A percentile compares a stretch with the other conserved stretches of the same genome.
Conservation (phyloP, 176 grass and related monocot species). For the Raddia guianensis region DNA sequence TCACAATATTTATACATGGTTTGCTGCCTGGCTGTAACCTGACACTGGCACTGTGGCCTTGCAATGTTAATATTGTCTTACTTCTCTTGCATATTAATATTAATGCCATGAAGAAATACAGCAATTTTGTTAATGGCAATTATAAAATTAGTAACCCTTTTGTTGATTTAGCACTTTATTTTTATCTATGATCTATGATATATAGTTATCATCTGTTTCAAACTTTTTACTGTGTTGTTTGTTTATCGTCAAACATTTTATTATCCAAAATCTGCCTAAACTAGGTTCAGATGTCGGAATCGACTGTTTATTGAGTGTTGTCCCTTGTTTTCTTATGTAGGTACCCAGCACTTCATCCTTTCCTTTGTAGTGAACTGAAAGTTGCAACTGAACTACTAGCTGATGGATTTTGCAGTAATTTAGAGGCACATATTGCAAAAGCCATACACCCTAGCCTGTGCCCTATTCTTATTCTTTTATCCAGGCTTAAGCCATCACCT, state of each 20-base stretch:
- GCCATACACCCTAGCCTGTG: conserved; percentile 93
- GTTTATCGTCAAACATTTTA: conserved; percentile 31
- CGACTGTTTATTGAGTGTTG: conserved; percentile 20
- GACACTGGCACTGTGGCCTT: background rate
- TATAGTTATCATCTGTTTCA: background rate
- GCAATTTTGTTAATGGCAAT: background rate
- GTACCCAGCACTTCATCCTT: conserved; percentile 92
- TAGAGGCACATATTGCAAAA: conserved; percentile 76
- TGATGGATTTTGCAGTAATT: conserved; percentile 50
- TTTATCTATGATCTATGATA: conserved; percentile 28
- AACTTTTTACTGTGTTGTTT: conserved; percentile 15
- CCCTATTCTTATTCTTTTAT: conserved; percentile 95
- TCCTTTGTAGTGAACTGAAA: conserved; percentile 73
- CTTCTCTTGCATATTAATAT: conserved; percentile 31
- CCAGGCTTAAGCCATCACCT: conserved; percentile 83
- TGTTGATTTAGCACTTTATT: conserved; percentile 14
- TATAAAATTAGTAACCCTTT: conserved; percentile 26
- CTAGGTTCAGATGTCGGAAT: background rate
- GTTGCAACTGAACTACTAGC: conserved; percentile 70
- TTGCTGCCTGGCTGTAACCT: background rate
- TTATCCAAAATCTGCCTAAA: conserved; percentile 14
- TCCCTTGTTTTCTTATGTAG: conserved; percentile 57
- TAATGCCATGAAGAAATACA: conserved; percentile 28
- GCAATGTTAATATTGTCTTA: conserved; percentile 11
- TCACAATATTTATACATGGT: conserved; percentile 34